phyloP scores from a whole-genome alignment of 2,329 filamentous ascomycete species.

The Colletotrichum ledebouriae region DNA sequence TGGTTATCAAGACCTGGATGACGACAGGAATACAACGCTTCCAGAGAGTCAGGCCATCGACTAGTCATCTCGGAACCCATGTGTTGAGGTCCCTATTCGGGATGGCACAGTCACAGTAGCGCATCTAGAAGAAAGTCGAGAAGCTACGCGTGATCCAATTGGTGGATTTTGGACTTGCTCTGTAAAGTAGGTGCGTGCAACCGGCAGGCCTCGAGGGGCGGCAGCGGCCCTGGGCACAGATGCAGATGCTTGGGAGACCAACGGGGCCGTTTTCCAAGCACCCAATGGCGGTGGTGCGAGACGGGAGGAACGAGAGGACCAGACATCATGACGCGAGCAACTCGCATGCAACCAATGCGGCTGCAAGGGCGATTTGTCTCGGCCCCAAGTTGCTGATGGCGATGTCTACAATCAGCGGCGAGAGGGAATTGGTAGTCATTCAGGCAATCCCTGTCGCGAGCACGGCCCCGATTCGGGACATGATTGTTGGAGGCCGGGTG shows the following conservation, averaged over 20 bases:
- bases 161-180: constrained; percentile 25
- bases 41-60: constrained; percentile 3
- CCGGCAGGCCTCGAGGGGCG: constrained; percentile 1
- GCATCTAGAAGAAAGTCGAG: constrained; percentile 24
- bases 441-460: constrained; percentile 10
- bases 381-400: constrained; percentile 18
- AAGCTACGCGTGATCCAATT: constrained; percentile 22
- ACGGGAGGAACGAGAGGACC: constrained; percentile 25
- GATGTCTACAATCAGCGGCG: constrained; percentile 16
- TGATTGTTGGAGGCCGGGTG: constrained; percentile 16
- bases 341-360: constrained; percentile 17
- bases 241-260: constrained; percentile 19
- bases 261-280: constrained; percentile 13
- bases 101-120: constrained; percentile 50
- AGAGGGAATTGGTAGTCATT: constrained; percentile 25
- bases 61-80: constrained; percentile 44
- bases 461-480: constrained; percentile 22
- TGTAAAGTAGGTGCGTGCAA: constrained; percentile 4
- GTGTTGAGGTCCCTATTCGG: constrained; percentile 47
- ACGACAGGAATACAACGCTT: background rate
- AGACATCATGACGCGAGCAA: constrained; percentile 24
- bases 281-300: constrained; percentile 25
- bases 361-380: constrained; percentile 35
- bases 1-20: background rate
- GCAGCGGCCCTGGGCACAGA: constrained; percentile 38